These are phyloP conservation scores for Eleusine coracana DNA, from an alignment of 176 grass and related monocot species.

Conservation along the genomic window DNA sequence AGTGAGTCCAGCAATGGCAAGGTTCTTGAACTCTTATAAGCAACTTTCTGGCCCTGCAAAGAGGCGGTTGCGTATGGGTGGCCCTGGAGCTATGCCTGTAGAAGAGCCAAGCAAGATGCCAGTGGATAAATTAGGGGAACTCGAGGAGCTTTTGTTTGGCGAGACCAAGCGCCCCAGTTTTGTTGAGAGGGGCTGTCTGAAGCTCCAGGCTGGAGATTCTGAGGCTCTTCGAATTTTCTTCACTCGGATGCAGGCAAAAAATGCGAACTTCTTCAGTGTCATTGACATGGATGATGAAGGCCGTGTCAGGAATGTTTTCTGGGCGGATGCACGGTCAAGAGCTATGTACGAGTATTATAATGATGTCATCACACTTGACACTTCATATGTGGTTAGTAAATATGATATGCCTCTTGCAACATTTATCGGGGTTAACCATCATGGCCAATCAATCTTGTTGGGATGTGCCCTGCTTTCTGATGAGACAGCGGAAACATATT, in stretches of 20 bases:
- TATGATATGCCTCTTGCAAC: constrained; percentile 89
- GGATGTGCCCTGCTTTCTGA: constrained; percentile 83
- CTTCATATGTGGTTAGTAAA: constrained; percentile 70
- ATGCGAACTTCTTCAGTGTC: constrained; percentile 83
- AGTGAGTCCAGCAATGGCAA: constrained; percentile 90
- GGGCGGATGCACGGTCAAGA: constrained; percentile 87
- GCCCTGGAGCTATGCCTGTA: constrained; percentile 54
- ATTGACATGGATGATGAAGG: constrained; percentile 91
- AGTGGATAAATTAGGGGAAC: constrained; percentile 65
- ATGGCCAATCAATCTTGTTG: constrained; percentile 79
- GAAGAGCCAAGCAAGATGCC: constrained; percentile 77
- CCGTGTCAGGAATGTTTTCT: constrained; percentile 72
- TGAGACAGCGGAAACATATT: constrained; percentile 83
- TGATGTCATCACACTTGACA: constrained; percentile 78
- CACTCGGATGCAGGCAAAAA: constrained; percentile 95
- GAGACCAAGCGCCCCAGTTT: constrained; percentile 52
- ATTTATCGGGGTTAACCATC: constrained; percentile 89
- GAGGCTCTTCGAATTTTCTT: constrained; percentile 89
- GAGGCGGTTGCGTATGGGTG: constrained; percentile 55
- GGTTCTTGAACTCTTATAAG: constrained; percentile 88
- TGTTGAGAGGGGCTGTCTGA: constrained; percentile 68
- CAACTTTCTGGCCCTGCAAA: constrained; percentile 53
- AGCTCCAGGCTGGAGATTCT: constrained; percentile 78
- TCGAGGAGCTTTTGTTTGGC: constrained; percentile 83
- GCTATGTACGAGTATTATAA: constrained; percentile 86